Percentiles rank a stretch among this genome's conserved stretches.
These are phyloP conservation scores for Pseudogymnoascus destructans DNA, from an alignment of 2,329 filamentous ascomycete species.

Conservation along the genomic window DNA sequence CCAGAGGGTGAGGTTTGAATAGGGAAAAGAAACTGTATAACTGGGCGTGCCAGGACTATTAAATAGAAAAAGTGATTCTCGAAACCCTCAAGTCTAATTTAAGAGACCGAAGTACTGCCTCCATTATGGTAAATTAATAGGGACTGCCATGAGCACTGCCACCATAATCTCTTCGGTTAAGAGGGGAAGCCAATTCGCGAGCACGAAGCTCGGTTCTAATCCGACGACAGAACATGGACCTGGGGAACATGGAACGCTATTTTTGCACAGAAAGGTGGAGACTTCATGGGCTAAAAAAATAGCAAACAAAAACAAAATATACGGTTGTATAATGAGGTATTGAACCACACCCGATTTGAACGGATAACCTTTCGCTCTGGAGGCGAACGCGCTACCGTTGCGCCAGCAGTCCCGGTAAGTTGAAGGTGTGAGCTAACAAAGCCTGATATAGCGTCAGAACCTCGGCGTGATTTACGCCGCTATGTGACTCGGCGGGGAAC, in stretches of 20 bases:
- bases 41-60: not conserved
- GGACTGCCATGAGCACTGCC: not conserved
- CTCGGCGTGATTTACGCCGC: not conserved
- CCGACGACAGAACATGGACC: too few species aligned
- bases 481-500: not conserved
- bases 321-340: constrained; percentile 5
- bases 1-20: not conserved
- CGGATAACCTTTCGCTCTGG: constrained; percentile 11
- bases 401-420: constrained; percentile 9
- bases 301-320: not conserved
- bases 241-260: too few species aligned
- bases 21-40: not conserved
- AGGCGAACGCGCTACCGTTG: constrained; percentile 10
- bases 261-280: too few species aligned
- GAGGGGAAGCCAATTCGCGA: not conserved
- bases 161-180: constrained; percentile 1
- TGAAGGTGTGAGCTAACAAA: not conserved
- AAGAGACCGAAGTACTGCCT: not conserved
- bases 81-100: not conserved
- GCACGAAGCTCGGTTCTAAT: too few species aligned
- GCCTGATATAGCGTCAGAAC: not conserved
- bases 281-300: too few species aligned
- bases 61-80: not conserved
- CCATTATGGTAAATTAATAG: not conserved
- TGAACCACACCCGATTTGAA: constrained; percentile 11